Evolutionary conservation across 140 eudicot species (phyloP).

Genomic region (Erigeron philadelphicus): DNA sequence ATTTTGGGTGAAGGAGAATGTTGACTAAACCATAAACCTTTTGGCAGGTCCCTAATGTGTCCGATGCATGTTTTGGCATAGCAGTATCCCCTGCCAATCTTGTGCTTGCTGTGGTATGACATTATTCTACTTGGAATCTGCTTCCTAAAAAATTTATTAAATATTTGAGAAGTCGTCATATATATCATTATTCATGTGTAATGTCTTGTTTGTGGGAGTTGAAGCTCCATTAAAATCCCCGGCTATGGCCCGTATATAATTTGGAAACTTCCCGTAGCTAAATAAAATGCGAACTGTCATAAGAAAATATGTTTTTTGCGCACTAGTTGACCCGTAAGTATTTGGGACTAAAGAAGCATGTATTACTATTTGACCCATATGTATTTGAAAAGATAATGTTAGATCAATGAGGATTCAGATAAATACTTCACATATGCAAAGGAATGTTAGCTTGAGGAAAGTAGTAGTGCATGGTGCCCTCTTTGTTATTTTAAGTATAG

Average conservation of each 20-base stretch:
- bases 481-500: not conserved
- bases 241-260: constrained; percentile 1
- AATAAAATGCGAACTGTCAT: not conserved
- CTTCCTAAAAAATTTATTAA: not conserved
- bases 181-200: constrained; percentile 7
- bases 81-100: constrained; percentile 88
- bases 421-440: not conserved
- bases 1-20: constrained; percentile 13
- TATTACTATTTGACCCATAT: not conserved
- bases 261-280: constrained; percentile 1
- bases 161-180: not conserved
- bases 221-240: not conserved
- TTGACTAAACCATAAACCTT: constrained; percentile 10
- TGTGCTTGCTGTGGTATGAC: constrained; percentile 72
- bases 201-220: constrained; percentile 1
- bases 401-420: not conserved
- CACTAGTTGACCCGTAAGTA: not conserved
- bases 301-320: not conserved
- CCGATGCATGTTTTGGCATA: constrained; percentile 77
- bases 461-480: not conserved
- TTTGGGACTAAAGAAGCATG: not conserved
- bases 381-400: not conserved
- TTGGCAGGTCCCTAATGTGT: constrained; percentile 67
- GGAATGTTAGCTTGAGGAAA: not conserved
- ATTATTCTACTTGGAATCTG: constrained; percentile 3